phyloP scores from a whole-genome alignment of 2,329 filamentous ascomycete genomes.

The Diplocarpon rosae region DNA sequence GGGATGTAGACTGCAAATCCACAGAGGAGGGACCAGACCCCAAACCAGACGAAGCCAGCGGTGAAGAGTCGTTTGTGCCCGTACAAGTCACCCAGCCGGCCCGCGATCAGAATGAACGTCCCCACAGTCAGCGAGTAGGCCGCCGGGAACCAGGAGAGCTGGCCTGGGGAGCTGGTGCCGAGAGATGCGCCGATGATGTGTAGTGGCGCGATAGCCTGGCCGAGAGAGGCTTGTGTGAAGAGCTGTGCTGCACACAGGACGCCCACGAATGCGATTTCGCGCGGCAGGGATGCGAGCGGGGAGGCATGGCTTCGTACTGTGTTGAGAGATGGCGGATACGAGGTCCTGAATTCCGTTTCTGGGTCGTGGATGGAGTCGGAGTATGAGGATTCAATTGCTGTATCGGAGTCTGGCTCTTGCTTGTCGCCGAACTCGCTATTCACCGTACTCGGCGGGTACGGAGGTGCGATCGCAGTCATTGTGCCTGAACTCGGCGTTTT shows the following conservation, averaged over 20 bases:
- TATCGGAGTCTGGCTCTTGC: neutral
- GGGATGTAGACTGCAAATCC: constrained; percentile 22
- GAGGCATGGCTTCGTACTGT: constrained; percentile 4
- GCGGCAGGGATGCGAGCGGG: constrained; percentile 13
- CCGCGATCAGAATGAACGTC: constrained; percentile 41
- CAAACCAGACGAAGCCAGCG: constrained; percentile 32
- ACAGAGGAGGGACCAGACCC: constrained; percentile 19
- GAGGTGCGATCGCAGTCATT: neutral
- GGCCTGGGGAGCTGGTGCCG: constrained; percentile 30
- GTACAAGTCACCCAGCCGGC: constrained; percentile 40
- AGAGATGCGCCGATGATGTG: constrained; percentile 38
- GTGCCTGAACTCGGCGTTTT: too few species aligned
- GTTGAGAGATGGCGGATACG: constrained; percentile 1
- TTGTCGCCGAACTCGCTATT: neutral
- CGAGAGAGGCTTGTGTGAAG: constrained; percentile 38
- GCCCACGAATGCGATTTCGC: constrained; percentile 31
- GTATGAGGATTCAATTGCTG: neutral
- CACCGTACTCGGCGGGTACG: neutral
- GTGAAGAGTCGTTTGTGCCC: constrained; percentile 39
- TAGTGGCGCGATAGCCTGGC: constrained; percentile 37
- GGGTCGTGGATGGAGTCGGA: too few species aligned
- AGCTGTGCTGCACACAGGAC: constrained; percentile 37
- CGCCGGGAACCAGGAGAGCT: constrained; percentile 45
- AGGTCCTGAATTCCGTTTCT: neutral
- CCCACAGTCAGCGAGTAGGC: constrained; percentile 47